Percentiles rank a stretch among this genome's conserved stretches.
Conservation (phyloP, 306 rosid species). For the Quercus berberidifolia region DNA sequence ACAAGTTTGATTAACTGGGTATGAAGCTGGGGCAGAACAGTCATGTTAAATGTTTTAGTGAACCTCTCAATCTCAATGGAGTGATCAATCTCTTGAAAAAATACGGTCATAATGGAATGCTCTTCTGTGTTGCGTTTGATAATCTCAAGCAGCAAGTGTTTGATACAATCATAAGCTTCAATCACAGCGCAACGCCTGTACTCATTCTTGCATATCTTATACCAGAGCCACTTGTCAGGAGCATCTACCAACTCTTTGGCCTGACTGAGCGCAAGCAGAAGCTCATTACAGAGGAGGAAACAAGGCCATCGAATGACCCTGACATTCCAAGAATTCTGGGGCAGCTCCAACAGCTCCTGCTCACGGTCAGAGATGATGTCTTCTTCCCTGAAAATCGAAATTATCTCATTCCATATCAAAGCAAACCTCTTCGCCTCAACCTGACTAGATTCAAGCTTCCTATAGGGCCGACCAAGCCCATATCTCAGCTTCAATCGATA, state of each 20-base stretch:
- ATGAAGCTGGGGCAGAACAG: conserved; percentile 80
- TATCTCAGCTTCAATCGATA: conserved; percentile 90
- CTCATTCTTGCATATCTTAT: conserved; percentile 83
- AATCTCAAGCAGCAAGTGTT: conserved; percentile 65
- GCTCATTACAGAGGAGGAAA: conserved; percentile 93
- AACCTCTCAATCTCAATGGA: conserved; percentile 74
- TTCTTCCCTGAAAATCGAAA: conserved; percentile 86
- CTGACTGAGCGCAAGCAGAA: conserved; percentile 89
- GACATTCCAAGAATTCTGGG: conserved; percentile 85
- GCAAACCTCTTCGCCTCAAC: conserved; percentile 91
- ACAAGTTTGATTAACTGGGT: conserved; percentile 69
- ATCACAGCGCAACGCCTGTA: conserved; percentile 88
- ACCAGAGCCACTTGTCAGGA: conserved; percentile 73
- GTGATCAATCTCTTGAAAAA: conserved; percentile 87
- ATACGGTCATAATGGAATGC: conserved; percentile 76
- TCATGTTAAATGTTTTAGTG: conserved; percentile 68
- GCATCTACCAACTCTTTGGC: conserved; percentile 84
- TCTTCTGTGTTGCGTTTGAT: conserved; percentile 66
- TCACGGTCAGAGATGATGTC: conserved; percentile 87
- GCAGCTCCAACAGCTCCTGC: conserved; percentile 83
- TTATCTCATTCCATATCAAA: conserved; percentile 93
- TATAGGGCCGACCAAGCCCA: conserved; percentile 89
- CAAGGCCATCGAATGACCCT: conserved; percentile 96
- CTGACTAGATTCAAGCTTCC: conserved; percentile 86
- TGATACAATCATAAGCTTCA: conserved; percentile 78